Percentiles rank a stretch among this genome's conserved stretches.
These are phyloP conservation scores for Penicillium frequentans DNA, from an alignment of 2,329 filamentous ascomycete species.

Conservation along the genomic window DNA sequence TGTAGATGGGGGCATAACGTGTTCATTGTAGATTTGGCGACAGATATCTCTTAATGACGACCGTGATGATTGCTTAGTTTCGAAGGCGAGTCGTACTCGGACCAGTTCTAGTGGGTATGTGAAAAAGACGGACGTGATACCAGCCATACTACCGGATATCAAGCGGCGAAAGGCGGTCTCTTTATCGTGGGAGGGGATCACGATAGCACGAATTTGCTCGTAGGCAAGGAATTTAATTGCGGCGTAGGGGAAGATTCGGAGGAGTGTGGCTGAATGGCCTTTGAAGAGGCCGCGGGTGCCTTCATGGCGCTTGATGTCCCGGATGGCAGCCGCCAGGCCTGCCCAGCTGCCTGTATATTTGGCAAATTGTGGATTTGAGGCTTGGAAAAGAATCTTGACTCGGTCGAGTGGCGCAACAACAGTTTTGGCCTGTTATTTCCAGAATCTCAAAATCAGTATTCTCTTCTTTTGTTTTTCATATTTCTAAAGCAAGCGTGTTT, in stretches of 20 bases:
- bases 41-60: conserved; percentile 76
- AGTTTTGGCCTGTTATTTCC: conserved; percentile 73
- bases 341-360: conserved; percentile 91
- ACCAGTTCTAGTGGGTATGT: conserved; percentile 95
- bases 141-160: conserved; percentile 51
- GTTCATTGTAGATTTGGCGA: conserved; percentile 82
- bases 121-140: conserved; percentile 89
- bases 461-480: not conserved
- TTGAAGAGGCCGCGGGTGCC: conserved; percentile 79
- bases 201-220: conserved; percentile 80
- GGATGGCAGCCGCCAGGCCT: conserved; percentile 78
- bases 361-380: conserved; percentile 87
- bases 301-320: conserved; percentile 75
- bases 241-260: conserved; percentile 95
- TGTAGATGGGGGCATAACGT: conserved; percentile 44
- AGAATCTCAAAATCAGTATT: not conserved
- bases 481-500: not conserved
- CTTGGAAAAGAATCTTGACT: conserved; percentile 98
- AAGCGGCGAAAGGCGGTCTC: conserved; percentile 76
- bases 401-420: conserved; percentile 93
- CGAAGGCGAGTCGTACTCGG: conserved; percentile 87
- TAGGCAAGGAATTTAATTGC: conserved; percentile 98
- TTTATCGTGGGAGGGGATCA: conserved; percentile 70
- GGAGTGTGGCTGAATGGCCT: conserved; percentile 88
- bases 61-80: conserved; percentile 74